These are phyloP conservation scores for Neonectria punicea DNA, from an alignment of 2,329 filamentous ascomycete species.

Conservation along the genomic window DNA sequence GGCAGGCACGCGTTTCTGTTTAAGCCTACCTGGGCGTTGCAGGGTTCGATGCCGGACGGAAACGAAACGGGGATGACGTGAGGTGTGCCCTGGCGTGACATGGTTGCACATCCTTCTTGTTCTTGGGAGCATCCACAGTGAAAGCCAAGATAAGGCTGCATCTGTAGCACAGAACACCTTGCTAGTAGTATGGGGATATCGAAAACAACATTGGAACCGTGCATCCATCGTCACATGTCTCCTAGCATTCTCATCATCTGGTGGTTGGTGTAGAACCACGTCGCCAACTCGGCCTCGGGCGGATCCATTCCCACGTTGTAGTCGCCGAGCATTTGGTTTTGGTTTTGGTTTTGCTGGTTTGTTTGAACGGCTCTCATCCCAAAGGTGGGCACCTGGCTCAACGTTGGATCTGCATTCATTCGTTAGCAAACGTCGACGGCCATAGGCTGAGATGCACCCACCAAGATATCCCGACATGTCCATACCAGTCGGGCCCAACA, in stretches of 20 bases:
- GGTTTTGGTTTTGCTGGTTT: background rate
- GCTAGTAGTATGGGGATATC: background rate
- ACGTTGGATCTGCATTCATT: background rate
- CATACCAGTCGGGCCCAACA: background rate
- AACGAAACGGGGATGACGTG: background rate
- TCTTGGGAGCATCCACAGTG: background rate
- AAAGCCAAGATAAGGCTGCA: background rate
- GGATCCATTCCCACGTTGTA: background rate
- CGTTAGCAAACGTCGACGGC: background rate
- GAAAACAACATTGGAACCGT: background rate
- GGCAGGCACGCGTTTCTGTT: constrained; percentile 6
- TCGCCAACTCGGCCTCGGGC: background rate
- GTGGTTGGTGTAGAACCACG: constrained; percentile 3
- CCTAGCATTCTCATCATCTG: constrained; percentile 4
- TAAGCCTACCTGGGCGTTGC: constrained; percentile 8
- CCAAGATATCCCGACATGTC: background rate
- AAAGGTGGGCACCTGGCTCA: background rate
- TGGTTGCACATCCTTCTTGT: background rate
- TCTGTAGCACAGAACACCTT: background rate
- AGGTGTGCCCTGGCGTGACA: background rate
- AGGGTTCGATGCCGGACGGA: constrained; percentile 1
- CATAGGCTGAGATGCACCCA: background rate
- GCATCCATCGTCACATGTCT: background rate
- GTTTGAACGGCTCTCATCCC: background rate
- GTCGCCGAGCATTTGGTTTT: background rate